A percentile compares a stretch with the other conserved stretches of the same genome.
Evolutionary conservation across 2,329 filamentous ascomycete genomes (phyloP).

Genomic region (Arthroderma sp.): DNA sequence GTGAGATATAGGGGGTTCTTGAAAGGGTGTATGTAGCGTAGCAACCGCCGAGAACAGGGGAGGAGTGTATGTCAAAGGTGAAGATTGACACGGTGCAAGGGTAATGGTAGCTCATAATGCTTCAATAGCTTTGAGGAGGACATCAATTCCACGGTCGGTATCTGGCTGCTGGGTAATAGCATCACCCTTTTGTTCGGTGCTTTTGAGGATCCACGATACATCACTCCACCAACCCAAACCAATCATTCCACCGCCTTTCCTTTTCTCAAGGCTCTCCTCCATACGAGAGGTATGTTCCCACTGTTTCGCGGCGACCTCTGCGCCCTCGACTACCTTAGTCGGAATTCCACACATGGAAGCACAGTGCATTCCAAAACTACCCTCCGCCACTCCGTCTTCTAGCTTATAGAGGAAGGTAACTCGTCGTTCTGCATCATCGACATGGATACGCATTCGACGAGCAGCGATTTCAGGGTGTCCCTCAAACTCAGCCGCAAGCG

Average conservation of each 20-base stretch:
- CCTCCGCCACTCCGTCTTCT: conserved; percentile 85
- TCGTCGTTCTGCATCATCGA: conserved; percentile 70
- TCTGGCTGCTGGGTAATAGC: conserved; percentile 16
- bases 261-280: conserved; percentile 75
- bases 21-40: background rate
- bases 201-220: conserved; percentile 60
- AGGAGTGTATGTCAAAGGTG: background rate
- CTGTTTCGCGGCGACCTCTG: conserved; percentile 75
- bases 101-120: background rate
- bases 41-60: background rate
- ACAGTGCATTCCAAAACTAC: conserved; percentile 98
- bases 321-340: conserved; percentile 65
- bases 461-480: conserved; percentile 76
- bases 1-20: background rate
- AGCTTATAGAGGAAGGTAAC: conserved; percentile 96
- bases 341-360: conserved; percentile 96
- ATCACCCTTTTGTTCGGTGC: conserved; percentile 20
- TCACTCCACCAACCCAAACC: conserved; percentile 81
- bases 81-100: background rate
- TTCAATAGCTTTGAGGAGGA: conserved; percentile 46
- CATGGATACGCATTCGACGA: conserved; percentile 86
- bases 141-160: conserved; percentile 42
- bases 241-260: conserved; percentile 66
- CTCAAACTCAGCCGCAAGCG: conserved; percentile 79
- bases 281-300: conserved; percentile 93